These are phyloP conservation scores for Medicago arabica DNA, from an alignment of 306 rosid species.

Conservation along the genomic window DNA sequence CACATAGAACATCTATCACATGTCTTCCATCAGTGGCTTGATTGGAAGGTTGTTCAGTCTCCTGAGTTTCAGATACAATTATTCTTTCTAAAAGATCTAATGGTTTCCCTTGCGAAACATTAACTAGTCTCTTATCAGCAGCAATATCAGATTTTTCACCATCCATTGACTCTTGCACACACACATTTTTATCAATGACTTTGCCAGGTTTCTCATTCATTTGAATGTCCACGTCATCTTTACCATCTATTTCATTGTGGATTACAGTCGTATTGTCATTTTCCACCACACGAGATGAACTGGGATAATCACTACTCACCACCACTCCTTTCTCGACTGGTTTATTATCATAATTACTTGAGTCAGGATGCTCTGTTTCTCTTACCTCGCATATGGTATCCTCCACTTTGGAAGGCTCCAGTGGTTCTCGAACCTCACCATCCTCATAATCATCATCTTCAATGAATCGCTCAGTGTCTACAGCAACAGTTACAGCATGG, in stretches of 20 bases:
- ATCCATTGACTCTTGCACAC: conserved; percentile 40
- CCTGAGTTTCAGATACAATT: conserved; percentile 40
- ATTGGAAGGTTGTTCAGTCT: conserved; percentile 42
- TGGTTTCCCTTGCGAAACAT: conserved; percentile 38
- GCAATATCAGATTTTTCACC: conserved; percentile 47
- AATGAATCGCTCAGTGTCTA: conserved; percentile 52
- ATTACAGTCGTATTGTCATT: conserved; percentile 41
- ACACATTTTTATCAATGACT: conserved; percentile 43
- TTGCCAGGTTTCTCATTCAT: conserved; percentile 47
- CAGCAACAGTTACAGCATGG: conserved; percentile 61
- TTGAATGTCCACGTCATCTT: conserved; percentile 44
- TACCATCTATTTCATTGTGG: conserved; percentile 48
- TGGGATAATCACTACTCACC: conserved; percentile 40
- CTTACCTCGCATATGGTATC: conserved; percentile 60
- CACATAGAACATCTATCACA: conserved; percentile 50
- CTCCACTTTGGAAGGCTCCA: conserved; percentile 47
- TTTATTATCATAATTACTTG: conserved; percentile 44
- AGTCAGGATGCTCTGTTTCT: conserved; percentile 53
- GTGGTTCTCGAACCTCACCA: conserved; percentile 79
- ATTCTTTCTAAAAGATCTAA: conserved; percentile 44
- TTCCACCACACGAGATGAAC: conserved; percentile 46
- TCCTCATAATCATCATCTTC: conserved; percentile 87
- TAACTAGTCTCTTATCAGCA: conserved; percentile 40
- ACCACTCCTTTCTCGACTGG: conserved; percentile 47
- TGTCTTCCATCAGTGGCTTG: conserved; percentile 45